These are phyloP conservation scores for Musa balbisiana DNA, from an alignment of 202 grass and related monocot species.

Conservation along the genomic window DNA sequence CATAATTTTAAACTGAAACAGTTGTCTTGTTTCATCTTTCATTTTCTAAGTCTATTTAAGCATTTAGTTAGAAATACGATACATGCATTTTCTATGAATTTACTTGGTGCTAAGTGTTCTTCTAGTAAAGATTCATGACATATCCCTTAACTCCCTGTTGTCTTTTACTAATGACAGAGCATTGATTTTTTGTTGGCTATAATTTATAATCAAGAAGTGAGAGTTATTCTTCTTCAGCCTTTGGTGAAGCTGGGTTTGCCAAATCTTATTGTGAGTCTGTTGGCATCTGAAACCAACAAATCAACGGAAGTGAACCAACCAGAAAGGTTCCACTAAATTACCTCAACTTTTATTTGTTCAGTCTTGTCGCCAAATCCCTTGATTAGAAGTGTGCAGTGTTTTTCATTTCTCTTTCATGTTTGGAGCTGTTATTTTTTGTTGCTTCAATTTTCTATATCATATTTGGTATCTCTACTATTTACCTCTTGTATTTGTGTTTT, in stretches of 20 bases:
- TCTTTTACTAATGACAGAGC: constrained; percentile 36
- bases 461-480: neutral
- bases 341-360: neutral
- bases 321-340: constrained; percentile 48
- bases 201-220: constrained; percentile 51
- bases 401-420: neutral
- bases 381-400: neutral
- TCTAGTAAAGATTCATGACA: too few species aligned
- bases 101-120: neutral
- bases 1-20: too few species aligned
- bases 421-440: neutral
- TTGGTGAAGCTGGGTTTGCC: constrained; percentile 65
- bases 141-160: neutral
- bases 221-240: constrained; percentile 59
- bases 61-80: neutral
- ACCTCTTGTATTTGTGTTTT: neutral
- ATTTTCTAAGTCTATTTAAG: neutral
- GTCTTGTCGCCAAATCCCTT: neutral
- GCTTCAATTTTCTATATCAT: neutral
- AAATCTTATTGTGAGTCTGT: constrained; percentile 43
- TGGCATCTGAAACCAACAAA: constrained; percentile 63
- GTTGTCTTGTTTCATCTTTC: neutral
- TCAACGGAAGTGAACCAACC: constrained; percentile 49
- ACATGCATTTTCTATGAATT: neutral
- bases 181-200: constrained; percentile 73